A percentile compares a stretch with the other conserved stretches of the same genome.
Evolutionary conservation across 768 basidiomycete genomes (phyloP).

Genomic region (Termitomyces sp.): DNA sequence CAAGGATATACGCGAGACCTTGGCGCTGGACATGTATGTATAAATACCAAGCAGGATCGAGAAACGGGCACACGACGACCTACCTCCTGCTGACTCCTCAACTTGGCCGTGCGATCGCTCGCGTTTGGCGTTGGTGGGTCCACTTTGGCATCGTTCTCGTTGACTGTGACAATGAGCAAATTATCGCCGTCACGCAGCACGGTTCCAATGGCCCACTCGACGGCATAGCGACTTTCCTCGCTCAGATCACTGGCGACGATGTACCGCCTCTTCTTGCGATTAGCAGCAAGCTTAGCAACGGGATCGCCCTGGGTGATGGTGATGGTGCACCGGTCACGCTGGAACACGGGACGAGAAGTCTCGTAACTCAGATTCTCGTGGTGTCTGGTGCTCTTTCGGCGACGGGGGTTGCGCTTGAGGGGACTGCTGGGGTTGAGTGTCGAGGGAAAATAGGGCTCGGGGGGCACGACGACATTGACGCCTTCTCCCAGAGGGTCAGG

Average conservation of each 20-base stretch:
- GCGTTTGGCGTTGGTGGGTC: constrained; percentile 68
- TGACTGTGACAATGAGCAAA: constrained; percentile 84
- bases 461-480: constrained; percentile 82
- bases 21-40: constrained; percentile 56
- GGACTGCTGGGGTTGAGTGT: constrained; percentile 50
- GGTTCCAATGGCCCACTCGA: constrained; percentile 98
- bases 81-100: constrained; percentile 92
- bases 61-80: constrained; percentile 11
- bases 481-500: constrained; percentile 90
- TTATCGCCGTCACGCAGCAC: constrained; percentile 94
- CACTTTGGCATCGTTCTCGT: constrained; percentile 90
- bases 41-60: constrained; percentile 3
- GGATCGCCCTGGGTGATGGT: constrained; percentile 86
- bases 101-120: constrained; percentile 71
- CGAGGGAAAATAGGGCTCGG: constrained; percentile 77
- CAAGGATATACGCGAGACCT: constrained; percentile 82
- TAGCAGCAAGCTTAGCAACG: constrained; percentile 43
- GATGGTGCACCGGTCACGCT: constrained; percentile 90
- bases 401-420: constrained; percentile 43
- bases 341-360: constrained; percentile 80
- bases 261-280: constrained; percentile 64
- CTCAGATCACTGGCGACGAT: constrained; percentile 93
- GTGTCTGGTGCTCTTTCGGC: constrained; percentile 58
- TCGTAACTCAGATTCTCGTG: constrained; percentile 62
- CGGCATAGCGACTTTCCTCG: constrained; percentile 90